Evolutionary conservation across 306 rosid species (phyloP), one percentile per base, ranked within the genome.

Genomic region (Medicago arabica): DNA sequence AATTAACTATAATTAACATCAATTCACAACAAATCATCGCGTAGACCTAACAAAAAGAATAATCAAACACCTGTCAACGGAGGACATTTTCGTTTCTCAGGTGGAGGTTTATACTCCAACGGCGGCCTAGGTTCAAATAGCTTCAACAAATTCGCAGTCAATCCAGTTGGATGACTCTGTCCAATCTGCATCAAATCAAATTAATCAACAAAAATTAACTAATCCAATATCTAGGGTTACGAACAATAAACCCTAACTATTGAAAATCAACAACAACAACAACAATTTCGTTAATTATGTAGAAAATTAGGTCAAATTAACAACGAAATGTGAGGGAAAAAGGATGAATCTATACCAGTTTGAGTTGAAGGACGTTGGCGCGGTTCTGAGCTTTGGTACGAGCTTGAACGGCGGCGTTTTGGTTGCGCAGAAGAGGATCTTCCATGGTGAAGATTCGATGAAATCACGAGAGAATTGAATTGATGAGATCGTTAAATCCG

Each of bases 41-140:
- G 55, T 34, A 83, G 51, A 4, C 9, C 0, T 14, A 63, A 77
- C 25, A 62, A 6, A 64, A 60, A 67, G 31, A 44, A 12, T 41
- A 39, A 66, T 17, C 10, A 62, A 66, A 86, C 3, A 83, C 99
- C 99, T 77, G 92, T 85, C 77, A 96, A 71, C 2, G 98, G 96
- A 0, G 97, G 98, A 81, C 99, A 90, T 81, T 92, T 96, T 71
- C 97, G 83, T 79, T 92, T 96, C 77, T 96, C 99, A 0, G 98
- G 99, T 55, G 99, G 99, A 12, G 99, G 98, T 70, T 96, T 96
- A 72, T 78, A 96, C 67, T 96, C 97, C 84, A 96, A 72, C 0
- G 99, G 99, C 7, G 91, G 98, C 63, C 99, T 80, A n/a, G 99
- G 98, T 84, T 96, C 99, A 68, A 96, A 96, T 14, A 96, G 92